Evolutionary conservation across 768 basidiomycete species (phyloP).

Genomic region (Suillus bovinus): DNA sequence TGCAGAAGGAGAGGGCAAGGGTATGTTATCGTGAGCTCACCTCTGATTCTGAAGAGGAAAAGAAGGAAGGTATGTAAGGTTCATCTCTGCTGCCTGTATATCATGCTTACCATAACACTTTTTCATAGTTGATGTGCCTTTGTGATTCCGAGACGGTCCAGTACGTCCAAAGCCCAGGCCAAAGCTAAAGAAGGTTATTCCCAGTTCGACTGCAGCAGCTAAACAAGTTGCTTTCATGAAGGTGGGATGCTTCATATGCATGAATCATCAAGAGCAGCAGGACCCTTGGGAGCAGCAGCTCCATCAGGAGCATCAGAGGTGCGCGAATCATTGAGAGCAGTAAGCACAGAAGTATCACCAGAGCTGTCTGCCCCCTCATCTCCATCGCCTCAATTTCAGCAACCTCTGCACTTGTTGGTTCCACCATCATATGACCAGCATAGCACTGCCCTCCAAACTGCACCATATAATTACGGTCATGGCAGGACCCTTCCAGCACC

Average conservation of each 20-base stretch:
- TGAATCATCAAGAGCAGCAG: too few relatives aligned
- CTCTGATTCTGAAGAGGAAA: not conserved
- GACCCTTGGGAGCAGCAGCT: not conserved
- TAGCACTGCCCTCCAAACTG: not conserved
- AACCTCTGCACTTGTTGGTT: not conserved
- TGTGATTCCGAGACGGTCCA: not conserved
- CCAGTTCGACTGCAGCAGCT: not conserved
- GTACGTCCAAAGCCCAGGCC: not conserved
- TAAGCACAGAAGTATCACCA: not conserved
- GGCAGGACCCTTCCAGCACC: not conserved
- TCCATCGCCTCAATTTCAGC: not conserved
- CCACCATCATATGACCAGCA: not conserved
- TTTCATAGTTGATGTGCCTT: not conserved
- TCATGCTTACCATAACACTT: not conserved
- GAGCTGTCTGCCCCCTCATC: not conserved
- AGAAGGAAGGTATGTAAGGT: not conserved
- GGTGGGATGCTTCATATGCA: not conserved
- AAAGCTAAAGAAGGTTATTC: not conserved
- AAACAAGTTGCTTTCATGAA: slow-evolving; percentile 1
- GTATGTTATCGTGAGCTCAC: not conserved
- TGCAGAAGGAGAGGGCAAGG: not conserved
- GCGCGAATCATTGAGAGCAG: not conserved
- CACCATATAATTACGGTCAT: not conserved
- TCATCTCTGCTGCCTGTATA: not conserved
- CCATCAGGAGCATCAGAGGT: not conserved